A percentile compares a stretch with the other conserved stretches of the same genome.
These are phyloP conservation scores for Pythium brachiatum DNA, from an alignment of 352 stramenopile species.

Conservation along the genomic window DNA sequence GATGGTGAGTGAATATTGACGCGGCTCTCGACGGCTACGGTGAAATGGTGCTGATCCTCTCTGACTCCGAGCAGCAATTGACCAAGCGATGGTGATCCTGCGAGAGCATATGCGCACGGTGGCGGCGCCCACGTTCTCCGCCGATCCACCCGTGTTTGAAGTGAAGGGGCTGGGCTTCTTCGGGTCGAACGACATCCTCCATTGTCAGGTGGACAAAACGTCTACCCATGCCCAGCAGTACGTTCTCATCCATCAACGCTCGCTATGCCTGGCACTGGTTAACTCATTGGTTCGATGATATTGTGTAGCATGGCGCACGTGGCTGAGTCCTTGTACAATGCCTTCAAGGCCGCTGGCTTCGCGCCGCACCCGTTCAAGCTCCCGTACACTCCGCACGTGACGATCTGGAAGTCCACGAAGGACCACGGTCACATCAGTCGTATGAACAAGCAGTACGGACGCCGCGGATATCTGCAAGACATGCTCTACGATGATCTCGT, in stretches of 20 bases:
- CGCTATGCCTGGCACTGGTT: too few relatives aligned
- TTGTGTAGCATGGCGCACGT: slow-evolving; percentile 28
- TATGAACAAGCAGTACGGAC: slow-evolving; percentile 24
- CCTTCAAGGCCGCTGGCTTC: slow-evolving; percentile 28
- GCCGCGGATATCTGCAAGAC: slow-evolving; percentile 28
- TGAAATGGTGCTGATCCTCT: background rate
- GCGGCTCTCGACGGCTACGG: background rate
- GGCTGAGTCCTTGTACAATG: slow-evolving; percentile 28
- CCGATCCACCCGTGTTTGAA: slow-evolving; percentile 19
- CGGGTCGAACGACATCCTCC: slow-evolving; percentile 35
- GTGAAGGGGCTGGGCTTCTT: slow-evolving; percentile 40
- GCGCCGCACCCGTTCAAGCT: slow-evolving; percentile 24
- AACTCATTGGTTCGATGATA: background rate
- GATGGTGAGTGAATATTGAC: slow-evolving; percentile 23
- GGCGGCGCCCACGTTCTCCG: slow-evolving; percentile 5
- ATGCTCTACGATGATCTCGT: slow-evolving; percentile 25
- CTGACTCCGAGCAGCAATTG: background rate
- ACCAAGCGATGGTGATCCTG: slow-evolving; percentile 9
- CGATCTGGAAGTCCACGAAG: slow-evolving; percentile 43
- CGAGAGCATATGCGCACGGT: slow-evolving; percentile 4
- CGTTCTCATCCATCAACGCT: background rate
- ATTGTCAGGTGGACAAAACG: slow-evolving; percentile 16
- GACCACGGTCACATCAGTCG: slow-evolving; percentile 26
- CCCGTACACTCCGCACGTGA: slow-evolving; percentile 43
- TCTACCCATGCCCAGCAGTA: background rate